These are phyloP conservation scores for Fusarium torreyae DNA, from an alignment of 2,329 filamentous ascomycete genomes.

Conservation along the genomic window DNA sequence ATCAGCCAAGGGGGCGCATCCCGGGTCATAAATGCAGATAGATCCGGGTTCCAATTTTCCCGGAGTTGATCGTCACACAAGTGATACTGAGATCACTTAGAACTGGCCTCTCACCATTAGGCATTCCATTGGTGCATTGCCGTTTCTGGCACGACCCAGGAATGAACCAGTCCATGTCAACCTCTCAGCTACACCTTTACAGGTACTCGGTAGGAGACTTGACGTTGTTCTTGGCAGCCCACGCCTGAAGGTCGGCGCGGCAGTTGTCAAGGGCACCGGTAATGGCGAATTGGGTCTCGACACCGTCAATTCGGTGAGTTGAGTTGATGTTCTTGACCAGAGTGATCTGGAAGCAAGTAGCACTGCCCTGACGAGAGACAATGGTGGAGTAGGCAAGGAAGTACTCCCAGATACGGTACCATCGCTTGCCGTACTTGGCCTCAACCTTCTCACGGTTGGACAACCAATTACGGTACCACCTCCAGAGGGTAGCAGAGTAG, in stretches of 20 bases:
- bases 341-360: constrained; percentile 91
- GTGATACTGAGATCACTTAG: constrained; percentile 7
- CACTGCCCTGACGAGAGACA: constrained; percentile 85
- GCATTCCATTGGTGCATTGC: constrained; percentile 12
- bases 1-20: constrained; percentile 45
- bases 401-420: constrained; percentile 97
- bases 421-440: constrained; percentile 94
- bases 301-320: constrained; percentile 85
- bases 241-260: constrained; percentile 54
- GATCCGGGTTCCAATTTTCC: constrained; percentile 32
- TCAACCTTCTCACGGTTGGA: constrained; percentile 92
- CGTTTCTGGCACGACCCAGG: constrained; percentile 4
- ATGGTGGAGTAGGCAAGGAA: constrained; percentile 92
- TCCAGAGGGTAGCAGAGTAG: constrained; percentile 96
- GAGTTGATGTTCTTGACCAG: constrained; percentile 95
- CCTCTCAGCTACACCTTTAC: constrained; percentile 17
- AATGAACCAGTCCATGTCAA: constrained; percentile 3
- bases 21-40: constrained; percentile 43
- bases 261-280: constrained; percentile 68
- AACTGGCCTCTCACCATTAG: constrained; percentile 10
- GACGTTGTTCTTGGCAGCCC: constrained; percentile 58
- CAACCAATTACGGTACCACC: constrained; percentile 99
- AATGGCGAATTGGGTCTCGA: constrained; percentile 79
- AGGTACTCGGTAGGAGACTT: constrained; percentile 52
- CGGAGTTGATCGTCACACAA: constrained; percentile 1